Base-by-base conservation (phyloP, 306 rosid genomes). In the Psophocarpus tetragonolobus region DNA sequence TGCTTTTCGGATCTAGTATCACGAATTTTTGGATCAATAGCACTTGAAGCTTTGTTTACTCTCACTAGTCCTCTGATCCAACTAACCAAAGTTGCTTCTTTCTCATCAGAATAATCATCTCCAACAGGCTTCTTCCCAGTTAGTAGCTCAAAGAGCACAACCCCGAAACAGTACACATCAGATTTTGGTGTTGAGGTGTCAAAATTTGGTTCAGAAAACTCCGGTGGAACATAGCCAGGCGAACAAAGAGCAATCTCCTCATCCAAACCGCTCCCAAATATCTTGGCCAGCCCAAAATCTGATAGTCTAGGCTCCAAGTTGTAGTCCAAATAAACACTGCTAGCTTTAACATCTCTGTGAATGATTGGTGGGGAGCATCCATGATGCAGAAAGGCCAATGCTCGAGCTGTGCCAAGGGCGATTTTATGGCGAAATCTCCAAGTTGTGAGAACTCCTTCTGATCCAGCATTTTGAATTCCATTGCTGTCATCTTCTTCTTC, bases 311-410 rank as follows among this genome's bases (percentile, higher is more conserved):
- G 96, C 80, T 93, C 98, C 60, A 93, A 85, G 81, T 91, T 84
- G 63, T 87, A 87, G 9, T 93, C 98, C 77, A 93, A 87, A 75
- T 91, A 93, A 32, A 93, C 94, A 61, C 97, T 93, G 82, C 96
- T 93, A 51, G 94, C 98, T 62, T 91, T 93, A 27, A 91, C 90
- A 65, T 86, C 98, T 78, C 93, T 85, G 33, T 93, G 98, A 23
- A 90, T 91, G 61, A 93, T 93, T 14, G 98, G 90, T 51, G 98
- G 98, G 15, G 92, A 93, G 83, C 98, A 93, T 24, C 98, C 97
- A 71, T 93, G 97, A 72, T 93, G 98, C 47, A 93, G 90, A 88
- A 91, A 93, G 14, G 97, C 98, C 30, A 93, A 69, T 39, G 98
- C 97, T 71, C 98, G 83, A 1, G 98, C 98, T 0, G 91, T 86